phyloP scores from a whole-genome alignment of 116 monocot genomes.

The Posidonia oceanica region DNA sequence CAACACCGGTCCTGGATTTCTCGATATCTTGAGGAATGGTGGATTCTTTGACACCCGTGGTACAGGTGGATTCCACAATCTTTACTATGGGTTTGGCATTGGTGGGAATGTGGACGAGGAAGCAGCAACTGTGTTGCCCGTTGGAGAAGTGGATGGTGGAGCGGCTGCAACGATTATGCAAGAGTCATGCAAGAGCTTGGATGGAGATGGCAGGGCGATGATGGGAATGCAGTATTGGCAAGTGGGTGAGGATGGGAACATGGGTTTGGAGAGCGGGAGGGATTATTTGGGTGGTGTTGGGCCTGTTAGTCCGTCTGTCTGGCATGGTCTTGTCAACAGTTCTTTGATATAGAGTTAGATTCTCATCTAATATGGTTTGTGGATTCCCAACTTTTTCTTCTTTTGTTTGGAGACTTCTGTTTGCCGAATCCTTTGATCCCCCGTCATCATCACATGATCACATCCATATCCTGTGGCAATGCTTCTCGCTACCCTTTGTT shows the following conservation, averaged over 20 bases:
- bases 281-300: conserved; percentile 20
- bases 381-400: too few species aligned
- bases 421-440: not conserved
- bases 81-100: conserved; percentile 11
- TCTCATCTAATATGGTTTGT: not conserved
- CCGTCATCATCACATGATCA: too few species aligned
- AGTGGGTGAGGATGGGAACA: conserved; percentile 5
- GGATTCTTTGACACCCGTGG: conserved; percentile 9
- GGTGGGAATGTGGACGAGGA: conserved; percentile 2
- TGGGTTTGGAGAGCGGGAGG: conserved; percentile 11
- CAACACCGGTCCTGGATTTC: conserved; percentile 4
- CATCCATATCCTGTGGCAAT: too few species aligned
- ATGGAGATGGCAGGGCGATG: conserved; percentile 16
- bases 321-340: conserved; percentile 41
- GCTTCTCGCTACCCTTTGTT: too few species aligned
- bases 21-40: conserved; percentile 15
- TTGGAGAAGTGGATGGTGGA: not conserved
- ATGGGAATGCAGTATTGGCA: conserved; percentile 21
- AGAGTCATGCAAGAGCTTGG: conserved; percentile 10
- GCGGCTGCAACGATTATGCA: conserved; percentile 7
- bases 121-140: not conserved
- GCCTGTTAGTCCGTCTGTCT: conserved; percentile 7
- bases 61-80: conserved; percentile 4
- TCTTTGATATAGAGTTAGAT: conserved; percentile 16
- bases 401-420: not conserved